Conservation (phyloP, 306 rosid genomes). For the Styphnolobium japonicum region DNA sequence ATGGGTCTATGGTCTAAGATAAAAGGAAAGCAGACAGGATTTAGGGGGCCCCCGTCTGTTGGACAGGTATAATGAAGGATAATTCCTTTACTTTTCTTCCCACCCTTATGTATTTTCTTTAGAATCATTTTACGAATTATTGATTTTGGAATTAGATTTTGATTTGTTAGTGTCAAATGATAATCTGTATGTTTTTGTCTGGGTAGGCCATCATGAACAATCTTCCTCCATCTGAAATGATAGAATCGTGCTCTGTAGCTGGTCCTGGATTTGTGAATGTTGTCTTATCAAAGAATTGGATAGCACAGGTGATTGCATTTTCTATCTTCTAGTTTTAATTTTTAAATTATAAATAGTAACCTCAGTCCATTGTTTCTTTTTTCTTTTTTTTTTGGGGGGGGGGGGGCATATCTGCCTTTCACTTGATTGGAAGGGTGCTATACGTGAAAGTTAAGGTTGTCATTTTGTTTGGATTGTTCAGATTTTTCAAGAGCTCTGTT, state of each 20-base stretch:
- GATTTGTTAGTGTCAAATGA: not conserved
- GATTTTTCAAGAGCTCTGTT: not conserved
- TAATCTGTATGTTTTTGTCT: not conserved
- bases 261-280: constrained; percentile 62
- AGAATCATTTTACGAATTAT: not conserved
- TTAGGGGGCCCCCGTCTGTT: constrained; percentile 70
- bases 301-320: constrained; percentile 62
- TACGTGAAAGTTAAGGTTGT: not conserved
- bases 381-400: not conserved
- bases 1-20: constrained; percentile 83
- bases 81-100: not conserved
- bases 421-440: not conserved
- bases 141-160: not conserved
- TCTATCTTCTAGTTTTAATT: not conserved
- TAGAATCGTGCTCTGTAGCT: constrained; percentile 54
- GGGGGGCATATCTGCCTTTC: not conserved
- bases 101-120: not conserved
- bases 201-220: constrained; percentile 73
- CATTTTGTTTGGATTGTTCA: not conserved
- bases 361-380: not conserved
- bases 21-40: constrained; percentile 59
- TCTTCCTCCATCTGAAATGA: constrained; percentile 74
- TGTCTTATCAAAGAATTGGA: constrained; percentile 65
- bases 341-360: not conserved
- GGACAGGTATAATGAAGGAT: constrained; percentile 60